Evolutionary conservation across 768 basidiomycete genomes (phyloP).

Genomic region (Pleurotus tuber-regium): DNA sequence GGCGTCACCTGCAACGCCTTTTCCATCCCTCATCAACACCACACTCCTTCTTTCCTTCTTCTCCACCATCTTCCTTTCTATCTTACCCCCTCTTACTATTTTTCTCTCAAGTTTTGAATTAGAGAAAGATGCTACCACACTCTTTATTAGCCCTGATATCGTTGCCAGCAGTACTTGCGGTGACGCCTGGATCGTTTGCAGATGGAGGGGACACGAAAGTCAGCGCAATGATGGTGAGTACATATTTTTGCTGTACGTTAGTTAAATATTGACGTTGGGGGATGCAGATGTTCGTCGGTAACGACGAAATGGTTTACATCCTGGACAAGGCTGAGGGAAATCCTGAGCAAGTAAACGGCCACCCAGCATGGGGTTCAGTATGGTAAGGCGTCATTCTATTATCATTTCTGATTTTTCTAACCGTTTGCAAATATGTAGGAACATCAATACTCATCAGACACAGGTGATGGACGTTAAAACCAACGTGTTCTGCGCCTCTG

Average conservation of each 20-base stretch:
- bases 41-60: constrained; percentile 6
- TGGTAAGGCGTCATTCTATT: constrained; percentile 11
- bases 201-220: constrained; percentile 33
- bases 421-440: constrained; percentile 39
- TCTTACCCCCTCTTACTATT: not conserved
- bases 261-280: not conserved
- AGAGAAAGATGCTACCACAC: constrained; percentile 5
- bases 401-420: not conserved
- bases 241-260: not conserved
- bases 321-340: constrained; percentile 81
- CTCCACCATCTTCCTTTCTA: constrained; percentile 10
- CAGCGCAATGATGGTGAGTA: constrained; percentile 38
- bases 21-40: constrained; percentile 9
- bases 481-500: constrained; percentile 83
- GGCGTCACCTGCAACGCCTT: constrained; percentile 6
- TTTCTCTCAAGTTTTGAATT: not conserved
- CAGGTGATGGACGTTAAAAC: constrained; percentile 69
- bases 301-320: constrained; percentile 68
- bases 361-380: constrained; percentile 57
- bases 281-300: constrained; percentile 64
- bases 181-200: constrained; percentile 32
- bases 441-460: constrained; percentile 55
- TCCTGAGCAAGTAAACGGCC: constrained; percentile 48
- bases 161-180: constrained; percentile 17
- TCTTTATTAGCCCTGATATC: constrained; percentile 22